A percentile compares a stretch with the other conserved stretches of the same genome.
Evolutionary conservation across 2,329 filamentous ascomycete species (phyloP).

Genomic region (Tolypocladium capitatum): DNA sequence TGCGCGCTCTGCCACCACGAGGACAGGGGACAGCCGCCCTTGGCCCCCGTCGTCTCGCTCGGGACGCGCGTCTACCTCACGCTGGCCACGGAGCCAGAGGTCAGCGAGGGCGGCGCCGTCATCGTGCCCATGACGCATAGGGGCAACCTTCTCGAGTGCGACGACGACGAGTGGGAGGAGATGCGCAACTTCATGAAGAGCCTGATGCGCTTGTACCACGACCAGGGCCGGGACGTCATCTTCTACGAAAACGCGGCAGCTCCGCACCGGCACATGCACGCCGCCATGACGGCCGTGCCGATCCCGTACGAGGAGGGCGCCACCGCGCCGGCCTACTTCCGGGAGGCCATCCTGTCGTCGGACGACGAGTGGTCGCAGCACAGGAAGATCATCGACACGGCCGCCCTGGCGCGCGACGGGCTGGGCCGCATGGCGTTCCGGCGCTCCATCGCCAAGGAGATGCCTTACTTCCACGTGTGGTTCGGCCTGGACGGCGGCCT

Average conservation of each 20-base stretch:
- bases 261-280: slow-evolving; percentile 67
- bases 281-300: slow-evolving; percentile 73
- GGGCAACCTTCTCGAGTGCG: slow-evolving; percentile 86
- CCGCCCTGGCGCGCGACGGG: slow-evolving; percentile 46
- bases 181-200: slow-evolving; percentile 98
- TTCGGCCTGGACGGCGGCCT: slow-evolving; percentile 85
- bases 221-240: slow-evolving; percentile 79
- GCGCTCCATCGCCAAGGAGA: slow-evolving; percentile 74
- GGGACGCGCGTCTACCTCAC: slow-evolving; percentile 81
- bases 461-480: slow-evolving; percentile 98
- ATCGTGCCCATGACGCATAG: slow-evolving; percentile 84
- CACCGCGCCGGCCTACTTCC: slow-evolving; percentile 87
- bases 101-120: slow-evolving; percentile 69
- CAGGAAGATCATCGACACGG: slow-evolving; percentile 85
- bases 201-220: slow-evolving; percentile 85
- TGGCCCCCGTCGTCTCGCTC: slow-evolving; percentile 76
- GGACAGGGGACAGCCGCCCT: slow-evolving; percentile 57
- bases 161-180: slow-evolving; percentile 99
- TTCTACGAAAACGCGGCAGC: slow-evolving; percentile 96
- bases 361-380: slow-evolving; percentile 97
- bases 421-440: slow-evolving; percentile 74
- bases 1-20: slow-evolving; percentile 92
- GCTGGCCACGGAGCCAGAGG: slow-evolving; percentile 76
- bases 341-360: slow-evolving; percentile 74
- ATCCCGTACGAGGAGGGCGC: slow-evolving; percentile 86